A percentile compares a stretch with the other conserved stretches of the same genome.
Conservation (phyloP, 1,139 yeast species). For the Geotrichum cucujoidarum region DNA sequence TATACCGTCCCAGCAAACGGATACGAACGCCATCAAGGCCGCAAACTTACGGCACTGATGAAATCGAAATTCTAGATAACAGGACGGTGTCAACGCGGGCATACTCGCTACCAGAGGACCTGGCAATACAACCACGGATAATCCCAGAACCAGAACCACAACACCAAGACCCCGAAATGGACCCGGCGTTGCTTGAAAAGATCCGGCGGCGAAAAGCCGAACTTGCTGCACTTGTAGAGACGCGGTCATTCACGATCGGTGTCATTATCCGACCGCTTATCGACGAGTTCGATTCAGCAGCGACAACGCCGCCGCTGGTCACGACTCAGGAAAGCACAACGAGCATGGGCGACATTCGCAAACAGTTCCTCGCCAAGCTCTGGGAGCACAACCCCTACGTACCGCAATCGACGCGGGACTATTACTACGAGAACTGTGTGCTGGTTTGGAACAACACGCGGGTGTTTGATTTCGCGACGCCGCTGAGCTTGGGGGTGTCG, state of each 20-base stretch:
- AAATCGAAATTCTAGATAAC: no score
- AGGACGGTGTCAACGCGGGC: no score
- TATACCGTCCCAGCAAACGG: no score
- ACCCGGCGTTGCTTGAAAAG: slow-evolving; percentile 5
- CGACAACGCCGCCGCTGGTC: slow-evolving; percentile 9
- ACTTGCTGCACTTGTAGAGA: slow-evolving; percentile 5
- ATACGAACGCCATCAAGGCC: no score
- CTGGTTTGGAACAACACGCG: slow-evolving; percentile 24
- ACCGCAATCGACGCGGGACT: background rate
- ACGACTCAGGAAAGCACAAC: slow-evolving; percentile 3
- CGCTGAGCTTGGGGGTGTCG: slow-evolving; percentile 22
- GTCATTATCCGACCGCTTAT: slow-evolving; percentile 9
- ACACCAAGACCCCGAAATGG: background rate
- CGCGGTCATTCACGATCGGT: slow-evolving; percentile 9
- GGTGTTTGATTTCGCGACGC: slow-evolving; percentile 24
- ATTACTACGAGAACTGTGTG: slow-evolving; percentile 12
- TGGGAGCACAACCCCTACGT: background rate
- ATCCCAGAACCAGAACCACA: background rate
- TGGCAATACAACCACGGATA: no score
- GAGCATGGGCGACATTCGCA: slow-evolving; percentile 4
- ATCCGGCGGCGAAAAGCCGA: slow-evolving; percentile 13
- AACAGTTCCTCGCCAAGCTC: slow-evolving; percentile 2
- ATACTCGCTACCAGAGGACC: no score
- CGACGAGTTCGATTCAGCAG: slow-evolving; percentile 3
- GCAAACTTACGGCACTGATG: no score